These are phyloP conservation scores for Microthlaspi erraticum DNA, from an alignment of 345 rosid genomes.

Conservation along the genomic window DNA sequence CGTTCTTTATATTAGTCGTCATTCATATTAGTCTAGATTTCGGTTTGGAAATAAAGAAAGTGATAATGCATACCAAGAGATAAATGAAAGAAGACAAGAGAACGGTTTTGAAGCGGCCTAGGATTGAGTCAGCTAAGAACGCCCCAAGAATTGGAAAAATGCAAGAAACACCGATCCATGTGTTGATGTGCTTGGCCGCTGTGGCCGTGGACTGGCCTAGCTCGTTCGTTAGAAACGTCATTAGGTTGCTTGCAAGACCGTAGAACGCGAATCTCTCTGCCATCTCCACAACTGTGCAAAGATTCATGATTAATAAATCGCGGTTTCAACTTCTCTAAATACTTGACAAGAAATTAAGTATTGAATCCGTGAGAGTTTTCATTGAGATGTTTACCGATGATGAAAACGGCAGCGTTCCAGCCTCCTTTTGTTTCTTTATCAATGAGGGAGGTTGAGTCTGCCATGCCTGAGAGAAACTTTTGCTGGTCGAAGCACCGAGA, in stretches of 20 bases:
- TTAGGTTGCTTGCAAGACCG: slow-evolving; percentile 78
- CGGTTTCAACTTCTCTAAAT: background rate
- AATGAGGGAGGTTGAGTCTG: slow-evolving; percentile 26
- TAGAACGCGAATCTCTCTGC: slow-evolving; percentile 82
- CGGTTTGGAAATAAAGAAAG: background rate
- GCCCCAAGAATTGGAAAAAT: slow-evolving; percentile 83
- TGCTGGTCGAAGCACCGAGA: slow-evolving; percentile 14
- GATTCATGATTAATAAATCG: background rate
- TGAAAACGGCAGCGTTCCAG: slow-evolving; percentile 88
- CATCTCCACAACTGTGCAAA: slow-evolving; percentile 78
- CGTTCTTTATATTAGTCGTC: background rate
- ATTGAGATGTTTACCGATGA: slow-evolving; percentile 59
- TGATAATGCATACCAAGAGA: slow-evolving; percentile 47
- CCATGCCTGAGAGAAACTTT: slow-evolving; percentile 29
- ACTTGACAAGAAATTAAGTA: slow-evolving; percentile 6
- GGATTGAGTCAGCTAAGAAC: slow-evolving; percentile 73
- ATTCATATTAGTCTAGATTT: background rate
- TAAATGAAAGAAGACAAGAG: slow-evolving; percentile 63
- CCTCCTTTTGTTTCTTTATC: slow-evolving; percentile 55
- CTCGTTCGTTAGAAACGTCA: slow-evolving; percentile 69
- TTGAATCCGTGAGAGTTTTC: background rate
- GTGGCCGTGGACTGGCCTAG: slow-evolving; percentile 59
- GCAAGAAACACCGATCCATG: slow-evolving; percentile 82
- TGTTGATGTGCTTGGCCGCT: slow-evolving; percentile 72
- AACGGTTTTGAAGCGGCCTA: slow-evolving; percentile 91